Evolutionary conservation across 352 stramenopile species (phyloP).

Genomic region (Globisporangium lucens): DNA sequence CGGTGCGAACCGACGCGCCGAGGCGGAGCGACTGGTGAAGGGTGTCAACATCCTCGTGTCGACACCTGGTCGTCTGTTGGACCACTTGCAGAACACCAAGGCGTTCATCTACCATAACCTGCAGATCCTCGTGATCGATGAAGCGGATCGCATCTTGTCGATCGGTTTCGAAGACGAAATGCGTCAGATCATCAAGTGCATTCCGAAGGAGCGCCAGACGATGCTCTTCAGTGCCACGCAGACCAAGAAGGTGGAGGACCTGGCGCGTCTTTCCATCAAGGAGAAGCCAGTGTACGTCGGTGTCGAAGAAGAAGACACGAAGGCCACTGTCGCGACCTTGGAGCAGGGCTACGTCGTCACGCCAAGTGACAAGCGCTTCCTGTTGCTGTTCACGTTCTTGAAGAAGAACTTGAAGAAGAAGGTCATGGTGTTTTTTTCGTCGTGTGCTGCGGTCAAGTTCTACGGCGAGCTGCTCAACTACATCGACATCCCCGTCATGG

Average conservation of each 20-base stretch:
- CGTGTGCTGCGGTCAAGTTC: slow-evolving; percentile 97
- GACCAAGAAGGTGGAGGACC: slow-evolving; percentile 98
- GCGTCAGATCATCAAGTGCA: slow-evolving; percentile 96
- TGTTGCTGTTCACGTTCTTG: slow-evolving; percentile 99
- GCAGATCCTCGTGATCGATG: slow-evolving; percentile 97
- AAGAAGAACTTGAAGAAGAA: slow-evolving; percentile 99
- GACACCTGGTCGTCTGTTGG: slow-evolving; percentile 96
- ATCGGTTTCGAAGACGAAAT: slow-evolving; percentile 99
- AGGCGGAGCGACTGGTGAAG: slow-evolving; percentile 93
- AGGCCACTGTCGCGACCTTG: slow-evolving; percentile 92
- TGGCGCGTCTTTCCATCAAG: slow-evolving; percentile 92
- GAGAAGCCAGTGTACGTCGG: slow-evolving; percentile 97
- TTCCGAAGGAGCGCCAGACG: slow-evolving; percentile 97
- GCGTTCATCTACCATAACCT: slow-evolving; percentile 96
- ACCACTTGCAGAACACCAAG: slow-evolving; percentile 98
- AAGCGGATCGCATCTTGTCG: slow-evolving; percentile 98
- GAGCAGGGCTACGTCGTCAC: slow-evolving; percentile 99
- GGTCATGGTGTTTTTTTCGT: slow-evolving; percentile 95
- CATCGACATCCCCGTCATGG: slow-evolving; percentile 98
- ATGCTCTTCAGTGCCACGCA: slow-evolving; percentile 99
- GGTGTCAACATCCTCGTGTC: slow-evolving; percentile 98
- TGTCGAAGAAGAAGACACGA: slow-evolving; percentile 89
- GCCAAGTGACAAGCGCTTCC: slow-evolving; percentile 96
- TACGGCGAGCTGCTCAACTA: slow-evolving; percentile 99
- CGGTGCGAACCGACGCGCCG: slow-evolving; percentile 95